phyloP scores from a whole-genome alignment of 805 yeast species.

The Saturnispora zaruensis region DNA sequence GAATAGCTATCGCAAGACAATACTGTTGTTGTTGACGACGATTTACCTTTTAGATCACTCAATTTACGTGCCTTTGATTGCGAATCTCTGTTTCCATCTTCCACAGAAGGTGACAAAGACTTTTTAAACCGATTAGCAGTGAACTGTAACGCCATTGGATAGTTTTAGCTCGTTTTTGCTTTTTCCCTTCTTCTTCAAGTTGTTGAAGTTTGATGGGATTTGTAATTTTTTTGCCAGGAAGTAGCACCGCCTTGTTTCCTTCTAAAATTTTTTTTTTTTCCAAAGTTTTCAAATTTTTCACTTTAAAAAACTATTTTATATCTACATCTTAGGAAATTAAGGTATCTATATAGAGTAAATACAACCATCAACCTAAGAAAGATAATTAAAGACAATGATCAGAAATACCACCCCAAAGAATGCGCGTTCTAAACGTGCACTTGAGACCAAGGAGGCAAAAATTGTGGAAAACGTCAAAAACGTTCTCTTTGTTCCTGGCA shows the following conservation, averaged over 20 bases:
- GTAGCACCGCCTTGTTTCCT: background rate
- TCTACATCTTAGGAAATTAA: background rate
- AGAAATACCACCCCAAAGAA: slow-evolving; percentile 75
- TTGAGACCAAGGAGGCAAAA: slow-evolving; percentile 83
- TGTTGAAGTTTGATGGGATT: background rate
- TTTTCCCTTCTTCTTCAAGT: background rate
- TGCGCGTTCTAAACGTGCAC: slow-evolving; percentile 91
- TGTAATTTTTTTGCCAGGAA: background rate
- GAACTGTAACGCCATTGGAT: background rate
- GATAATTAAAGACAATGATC: slow-evolving; percentile 22
- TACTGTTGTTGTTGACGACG: background rate
- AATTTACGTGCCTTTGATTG: background rate
- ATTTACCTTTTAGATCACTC: background rate
- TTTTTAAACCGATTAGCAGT: slow-evolving; percentile 8
- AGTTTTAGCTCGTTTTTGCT: background rate
- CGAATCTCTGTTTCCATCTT: background rate
- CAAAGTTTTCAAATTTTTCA: background rate
- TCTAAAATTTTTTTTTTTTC: background rate
- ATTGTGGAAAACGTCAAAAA: slow-evolving; percentile 81
- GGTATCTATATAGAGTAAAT: background rate
- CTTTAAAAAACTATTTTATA: background rate
- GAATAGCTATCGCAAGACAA: background rate
- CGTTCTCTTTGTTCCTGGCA: slow-evolving; percentile 88
- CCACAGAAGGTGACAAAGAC: background rate
- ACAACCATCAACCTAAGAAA: background rate